A percentile compares a stretch with the other conserved stretches of the same genome.
These are phyloP conservation scores for Monilinia fructigena DNA, from an alignment of 2,329 filamentous ascomycete genomes.

Conservation along the genomic window DNA sequence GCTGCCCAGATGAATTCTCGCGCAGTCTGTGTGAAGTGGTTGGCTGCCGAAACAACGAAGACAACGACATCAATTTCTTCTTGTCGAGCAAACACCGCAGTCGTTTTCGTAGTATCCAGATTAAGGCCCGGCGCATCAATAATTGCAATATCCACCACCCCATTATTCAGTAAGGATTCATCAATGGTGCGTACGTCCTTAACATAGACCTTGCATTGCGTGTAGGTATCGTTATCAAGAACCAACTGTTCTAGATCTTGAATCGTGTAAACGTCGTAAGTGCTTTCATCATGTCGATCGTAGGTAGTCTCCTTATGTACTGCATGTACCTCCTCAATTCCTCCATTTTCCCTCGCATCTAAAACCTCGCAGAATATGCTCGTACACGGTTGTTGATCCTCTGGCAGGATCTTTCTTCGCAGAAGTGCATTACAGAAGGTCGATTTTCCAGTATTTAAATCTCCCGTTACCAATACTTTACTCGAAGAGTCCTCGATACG, in stretches of 20 bases:
- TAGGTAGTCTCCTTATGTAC: constrained; percentile 80
- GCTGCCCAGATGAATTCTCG: constrained; percentile 97
- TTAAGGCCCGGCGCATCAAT: constrained; percentile 97
- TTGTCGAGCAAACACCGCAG: constrained; percentile 92
- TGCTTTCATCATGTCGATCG: constrained; percentile 86
- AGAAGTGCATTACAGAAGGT: constrained; percentile 98
- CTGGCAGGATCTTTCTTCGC: constrained; percentile 85
- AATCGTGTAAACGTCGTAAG: constrained; percentile 83
- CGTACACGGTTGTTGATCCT: constrained; percentile 97
- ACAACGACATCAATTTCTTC: constrained; percentile 99
- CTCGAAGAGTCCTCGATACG: constrained; percentile 96
- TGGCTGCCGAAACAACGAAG: constrained; percentile 95
- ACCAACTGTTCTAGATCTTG: constrained; percentile 84
- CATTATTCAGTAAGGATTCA: constrained; percentile 93
- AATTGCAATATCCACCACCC: constrained; percentile 94
- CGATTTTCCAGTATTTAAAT: constrained; percentile 95
- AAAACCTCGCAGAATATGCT: constrained; percentile 98
- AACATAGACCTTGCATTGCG: constrained; percentile 96
- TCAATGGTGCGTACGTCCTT: constrained; percentile 86
- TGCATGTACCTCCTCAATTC: constrained; percentile 92
- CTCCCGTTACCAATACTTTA: constrained; percentile 93
- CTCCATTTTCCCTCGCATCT: constrained; percentile 85
- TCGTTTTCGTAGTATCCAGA: constrained; percentile 94
- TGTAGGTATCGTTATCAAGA: constrained; percentile 81
- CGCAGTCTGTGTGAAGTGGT: constrained; percentile 97